Evolutionary conservation across 495 filamentous ascomycete genomes (phyloP).

Genomic region (Hypoxylon fragiforme): DNA sequence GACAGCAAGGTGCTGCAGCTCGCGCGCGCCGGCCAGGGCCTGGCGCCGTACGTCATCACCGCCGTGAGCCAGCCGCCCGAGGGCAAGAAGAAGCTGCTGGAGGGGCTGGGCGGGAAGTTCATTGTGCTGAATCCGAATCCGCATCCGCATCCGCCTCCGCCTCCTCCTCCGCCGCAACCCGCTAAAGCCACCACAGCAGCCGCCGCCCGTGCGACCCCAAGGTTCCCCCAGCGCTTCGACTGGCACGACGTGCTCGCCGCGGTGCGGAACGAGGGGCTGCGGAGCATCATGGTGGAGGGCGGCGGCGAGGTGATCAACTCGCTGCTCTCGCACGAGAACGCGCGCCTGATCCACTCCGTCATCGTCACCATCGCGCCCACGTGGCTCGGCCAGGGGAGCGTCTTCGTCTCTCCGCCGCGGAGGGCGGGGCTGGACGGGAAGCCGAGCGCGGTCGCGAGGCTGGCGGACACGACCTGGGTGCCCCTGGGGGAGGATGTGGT

Average conservation of each 20-base stretch:
- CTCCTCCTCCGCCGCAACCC: no score
- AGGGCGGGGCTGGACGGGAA: conserved; percentile 52
- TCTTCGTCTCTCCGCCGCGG: conserved; percentile 66
- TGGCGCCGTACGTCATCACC: conserved; percentile 71
- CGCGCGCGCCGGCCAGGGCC: conserved; percentile 67
- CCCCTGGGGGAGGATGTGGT: conserved; percentile 79
- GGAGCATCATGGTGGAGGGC: conserved; percentile 87
- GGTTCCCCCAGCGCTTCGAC: conserved; percentile 39
- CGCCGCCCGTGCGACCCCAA: conserved; percentile 1
- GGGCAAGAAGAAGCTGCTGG: conserved; percentile 34
- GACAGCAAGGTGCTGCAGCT: conserved; percentile 65
- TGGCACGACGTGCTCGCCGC: conserved; percentile 67
- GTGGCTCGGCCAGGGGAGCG: conserved; percentile 79
- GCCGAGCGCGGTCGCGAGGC: conserved; percentile 60
- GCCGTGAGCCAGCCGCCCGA: conserved; percentile 30
- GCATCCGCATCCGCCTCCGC: no score
- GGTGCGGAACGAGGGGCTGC: conserved; percentile 62
- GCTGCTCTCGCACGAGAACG: conserved; percentile 63
- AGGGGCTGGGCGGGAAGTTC: conserved; percentile 44
- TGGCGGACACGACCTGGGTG: conserved; percentile 70
- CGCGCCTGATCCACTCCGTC: conserved; percentile 68
- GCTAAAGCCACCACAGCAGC: no score
- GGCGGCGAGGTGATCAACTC: conserved; percentile 78
- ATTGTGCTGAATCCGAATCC: conserved; percentile 38
- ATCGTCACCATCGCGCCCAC: conserved; percentile 84